Evolutionary conservation across 306 rosid species (phyloP), one percentile per base, ranked within the genome.

Genomic region (Luffa acutangula): DNA sequence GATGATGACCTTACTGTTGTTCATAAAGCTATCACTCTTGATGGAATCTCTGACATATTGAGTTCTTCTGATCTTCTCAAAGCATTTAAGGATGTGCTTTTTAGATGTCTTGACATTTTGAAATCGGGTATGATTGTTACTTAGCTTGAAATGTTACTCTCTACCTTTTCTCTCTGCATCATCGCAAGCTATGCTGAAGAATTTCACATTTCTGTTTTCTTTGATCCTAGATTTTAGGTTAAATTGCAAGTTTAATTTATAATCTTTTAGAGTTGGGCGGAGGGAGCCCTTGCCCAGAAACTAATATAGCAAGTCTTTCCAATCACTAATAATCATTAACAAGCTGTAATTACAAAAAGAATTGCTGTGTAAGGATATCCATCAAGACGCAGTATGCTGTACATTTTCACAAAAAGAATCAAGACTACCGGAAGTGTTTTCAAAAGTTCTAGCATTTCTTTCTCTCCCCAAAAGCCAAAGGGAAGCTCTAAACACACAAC

Each of bases 1-100:
- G 97, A 94, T 85, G 85, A 87, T 74, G 98, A 94, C 83, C 89
- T 91, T 56, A 89, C 90, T 79, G 93, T 94, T 84, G 97, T 94
- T 81, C 84, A 66, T 83, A 96, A 90, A 13, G 95, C 93, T 81
- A 80, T 94, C 33, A 80, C 86, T 64, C 76, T 94, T 33, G 89
- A 88, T 76, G 90, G 89, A 78, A 82, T 94, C 83, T 78, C 88
- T 34, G 85, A 87, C 75, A 77, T 89, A 46, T 67, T 89, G 77
- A 82, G 76, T 82, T 82, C 85, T 82, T 80, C 88, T 58, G 88
- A 89, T 84, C 91, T 91, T 82, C 64, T 90, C 69, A 78, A 87
- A 80, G 97, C 89, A 43, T 85, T 92, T 76, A 81, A 79, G 52
- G 78, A 80, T 53, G 91, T 89, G 82, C 88, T 92, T 46, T 89